Evolutionary conservation across 2,329 filamentous ascomycete genomes (phyloP).

Genomic region (Orbilia quercus): DNA sequence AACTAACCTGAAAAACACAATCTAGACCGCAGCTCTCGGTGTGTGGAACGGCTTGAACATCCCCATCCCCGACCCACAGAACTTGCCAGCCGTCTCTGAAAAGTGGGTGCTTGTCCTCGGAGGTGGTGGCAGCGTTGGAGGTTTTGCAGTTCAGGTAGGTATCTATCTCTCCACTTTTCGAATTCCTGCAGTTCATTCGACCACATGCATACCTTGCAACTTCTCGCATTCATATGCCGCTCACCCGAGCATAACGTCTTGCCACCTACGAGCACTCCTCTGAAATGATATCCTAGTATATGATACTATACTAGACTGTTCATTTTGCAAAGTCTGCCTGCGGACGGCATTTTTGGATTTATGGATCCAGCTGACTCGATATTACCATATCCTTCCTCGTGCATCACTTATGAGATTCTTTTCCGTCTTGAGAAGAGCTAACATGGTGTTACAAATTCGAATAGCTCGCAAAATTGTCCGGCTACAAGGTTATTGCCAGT

Average conservation of each 20-base stretch:
- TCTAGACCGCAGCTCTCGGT: conserved; percentile 48
- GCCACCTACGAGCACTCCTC: not conserved
- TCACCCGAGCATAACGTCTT: not conserved
- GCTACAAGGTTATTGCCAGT: conserved; percentile 52
- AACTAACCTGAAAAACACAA: not conserved
- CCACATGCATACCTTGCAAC: not conserved
- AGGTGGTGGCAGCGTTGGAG: conserved; percentile 51
- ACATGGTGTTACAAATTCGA: not conserved
- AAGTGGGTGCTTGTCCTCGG: conserved; percentile 48
- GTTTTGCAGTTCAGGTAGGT: conserved; percentile 48
- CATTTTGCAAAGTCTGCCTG: too few relatives aligned
- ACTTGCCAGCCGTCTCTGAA: conserved; percentile 45
- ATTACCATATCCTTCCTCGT: not conserved
- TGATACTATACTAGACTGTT: too few relatives aligned
- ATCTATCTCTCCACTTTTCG: not conserved
- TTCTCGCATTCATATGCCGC: not conserved
- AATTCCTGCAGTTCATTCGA: not conserved
- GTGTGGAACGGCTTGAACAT: conserved; percentile 45
- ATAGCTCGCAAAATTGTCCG: conserved; percentile 51
- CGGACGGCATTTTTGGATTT: too few relatives aligned
- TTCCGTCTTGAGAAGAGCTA: not conserved
- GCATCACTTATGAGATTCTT: conserved; percentile 1
- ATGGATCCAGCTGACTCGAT: not conserved
- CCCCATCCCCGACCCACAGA: conserved; percentile 37
- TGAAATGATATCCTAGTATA: not conserved